phyloP scores from a whole-genome alignment of 2,329 filamentous ascomycete genomes.

The Penicillium sp. region DNA sequence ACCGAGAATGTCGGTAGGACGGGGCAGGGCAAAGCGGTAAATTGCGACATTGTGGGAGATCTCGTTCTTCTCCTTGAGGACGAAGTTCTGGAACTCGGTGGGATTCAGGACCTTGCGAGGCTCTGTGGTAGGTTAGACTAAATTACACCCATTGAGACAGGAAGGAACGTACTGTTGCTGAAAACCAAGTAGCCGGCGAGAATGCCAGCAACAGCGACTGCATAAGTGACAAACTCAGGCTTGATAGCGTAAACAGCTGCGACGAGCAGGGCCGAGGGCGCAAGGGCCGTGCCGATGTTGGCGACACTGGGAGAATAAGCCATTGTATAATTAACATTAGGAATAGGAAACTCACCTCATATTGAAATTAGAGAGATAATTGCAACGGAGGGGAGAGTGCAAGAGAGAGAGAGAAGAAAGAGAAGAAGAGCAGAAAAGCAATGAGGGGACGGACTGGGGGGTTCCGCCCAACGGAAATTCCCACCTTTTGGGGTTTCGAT shows the following conservation, averaged over 20 bases:
- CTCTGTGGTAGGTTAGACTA: conserved; percentile 50
- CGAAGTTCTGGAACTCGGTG: conserved; percentile 84
- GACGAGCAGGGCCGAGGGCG: conserved; percentile 77
- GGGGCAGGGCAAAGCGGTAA: conserved; percentile 90
- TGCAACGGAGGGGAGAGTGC: background rate
- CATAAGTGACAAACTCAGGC: conserved; percentile 73
- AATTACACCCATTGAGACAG: background rate
- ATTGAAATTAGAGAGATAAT: conserved; percentile 7
- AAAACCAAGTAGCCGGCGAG: conserved; percentile 73
- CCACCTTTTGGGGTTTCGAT: conserved; percentile 18
- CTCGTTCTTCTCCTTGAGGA: conserved; percentile 90
- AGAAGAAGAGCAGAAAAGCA: conserved; percentile 6
- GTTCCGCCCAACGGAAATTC: conserved; percentile 21
- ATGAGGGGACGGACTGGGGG: background rate
- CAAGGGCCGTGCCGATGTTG: conserved; percentile 78
- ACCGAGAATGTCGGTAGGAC: conserved; percentile 77
- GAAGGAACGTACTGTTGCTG: conserved; percentile 62
- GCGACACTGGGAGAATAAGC: conserved; percentile 26
- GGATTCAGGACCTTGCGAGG: conserved; percentile 83
- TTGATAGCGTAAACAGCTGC: conserved; percentile 77
- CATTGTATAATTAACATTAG: conserved; percentile 7
- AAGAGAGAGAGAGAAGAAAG: conserved; percentile 3
- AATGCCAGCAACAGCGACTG: conserved; percentile 64
- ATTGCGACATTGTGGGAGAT: conserved; percentile 99
- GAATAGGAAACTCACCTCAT: conserved; percentile 31